phyloP scores from a whole-genome alignment of 129 eudicot species.

The Saposhnikovia divaricata region DNA sequence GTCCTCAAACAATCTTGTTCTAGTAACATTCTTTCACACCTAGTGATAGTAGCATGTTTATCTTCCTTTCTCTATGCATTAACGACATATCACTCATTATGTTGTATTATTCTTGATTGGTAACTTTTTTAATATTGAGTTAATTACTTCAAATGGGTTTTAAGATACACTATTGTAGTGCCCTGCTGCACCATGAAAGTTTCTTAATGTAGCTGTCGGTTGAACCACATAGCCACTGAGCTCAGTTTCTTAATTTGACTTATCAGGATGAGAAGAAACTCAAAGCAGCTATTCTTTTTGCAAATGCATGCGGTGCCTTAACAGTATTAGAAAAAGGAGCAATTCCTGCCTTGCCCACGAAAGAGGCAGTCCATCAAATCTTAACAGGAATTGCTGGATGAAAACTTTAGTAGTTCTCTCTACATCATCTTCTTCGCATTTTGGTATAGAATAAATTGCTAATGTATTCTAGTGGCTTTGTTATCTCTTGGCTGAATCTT shows the following conservation, averaged over 20 bases:
- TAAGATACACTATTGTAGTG: too few species aligned
- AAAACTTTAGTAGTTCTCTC: not conserved
- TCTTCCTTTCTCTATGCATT: not conserved
- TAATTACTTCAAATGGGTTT: too few species aligned
- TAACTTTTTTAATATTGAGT: too few species aligned
- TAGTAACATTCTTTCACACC: not conserved
- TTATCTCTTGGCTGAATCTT: too few species aligned
- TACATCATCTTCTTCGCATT: not conserved
- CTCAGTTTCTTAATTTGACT: not conserved
- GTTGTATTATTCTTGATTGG: not conserved
- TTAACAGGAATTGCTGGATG: slow-evolving; percentile 23
- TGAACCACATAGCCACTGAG: not conserved
- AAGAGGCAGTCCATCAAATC: slow-evolving; percentile 46
- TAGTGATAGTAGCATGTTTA: not conserved
- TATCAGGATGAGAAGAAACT: slow-evolving; percentile 65
- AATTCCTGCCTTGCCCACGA: slow-evolving; percentile 83
- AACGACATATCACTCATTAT: not conserved
- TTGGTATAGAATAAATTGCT: not conserved
- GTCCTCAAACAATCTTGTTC: not conserved
- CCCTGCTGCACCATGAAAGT: too few species aligned
- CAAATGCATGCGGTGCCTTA: slow-evolving; percentile 86
- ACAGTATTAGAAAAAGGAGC: slow-evolving; percentile 77
- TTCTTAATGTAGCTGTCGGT: not conserved
- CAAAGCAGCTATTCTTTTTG: slow-evolving; percentile 70
- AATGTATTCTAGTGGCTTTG: not conserved